Conservation (phyloP, 768 basidiomycete species). For the Pulveroboletus ravenelii region DNA sequence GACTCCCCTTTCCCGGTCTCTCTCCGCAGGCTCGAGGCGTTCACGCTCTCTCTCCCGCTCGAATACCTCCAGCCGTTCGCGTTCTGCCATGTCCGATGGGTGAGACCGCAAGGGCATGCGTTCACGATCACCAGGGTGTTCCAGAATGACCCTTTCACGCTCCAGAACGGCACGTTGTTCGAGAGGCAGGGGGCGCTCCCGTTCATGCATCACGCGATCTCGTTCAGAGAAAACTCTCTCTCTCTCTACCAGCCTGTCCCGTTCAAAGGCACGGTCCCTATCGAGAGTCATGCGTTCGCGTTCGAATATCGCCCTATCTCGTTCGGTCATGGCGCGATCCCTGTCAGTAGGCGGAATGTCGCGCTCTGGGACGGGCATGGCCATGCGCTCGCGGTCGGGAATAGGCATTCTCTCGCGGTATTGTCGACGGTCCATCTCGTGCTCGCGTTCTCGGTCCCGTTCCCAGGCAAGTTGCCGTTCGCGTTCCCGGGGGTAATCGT, state of each 20-base stretch:
- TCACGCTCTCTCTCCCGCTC: constrained; percentile 35
- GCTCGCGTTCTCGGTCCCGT: constrained; percentile 23
- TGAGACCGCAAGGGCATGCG: constrained; percentile 20
- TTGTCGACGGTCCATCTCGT: constrained; percentile 25
- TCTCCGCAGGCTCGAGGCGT: constrained; percentile 24
- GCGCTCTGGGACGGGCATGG: constrained; percentile 18
- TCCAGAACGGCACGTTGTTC: constrained; percentile 18
- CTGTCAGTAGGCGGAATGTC: constrained; percentile 17
- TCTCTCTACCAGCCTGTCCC: constrained; percentile 19
- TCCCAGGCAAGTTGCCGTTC: constrained; percentile 28
- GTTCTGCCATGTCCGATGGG: constrained; percentile 20
- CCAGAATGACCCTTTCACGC: constrained; percentile 19
- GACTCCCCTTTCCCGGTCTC: constrained; percentile 28
- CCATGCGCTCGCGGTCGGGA: constrained; percentile 21
- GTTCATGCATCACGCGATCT: constrained; percentile 22
- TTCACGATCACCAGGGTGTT: constrained; percentile 25
- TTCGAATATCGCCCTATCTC: constrained; percentile 21
- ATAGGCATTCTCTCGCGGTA: constrained; percentile 24
- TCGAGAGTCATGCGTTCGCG: constrained; percentile 22
- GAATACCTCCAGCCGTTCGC: constrained; percentile 25
- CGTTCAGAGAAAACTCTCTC: constrained; percentile 21
- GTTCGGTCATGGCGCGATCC: constrained; percentile 21
- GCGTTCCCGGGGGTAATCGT: constrained; percentile 26
- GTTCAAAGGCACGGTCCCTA: constrained; percentile 23
- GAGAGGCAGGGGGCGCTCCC: constrained; percentile 15